Evolutionary conservation across 1,284 basidiomycete genomes (phyloP).

Genomic region (Schizophyllum amplum): DNA sequence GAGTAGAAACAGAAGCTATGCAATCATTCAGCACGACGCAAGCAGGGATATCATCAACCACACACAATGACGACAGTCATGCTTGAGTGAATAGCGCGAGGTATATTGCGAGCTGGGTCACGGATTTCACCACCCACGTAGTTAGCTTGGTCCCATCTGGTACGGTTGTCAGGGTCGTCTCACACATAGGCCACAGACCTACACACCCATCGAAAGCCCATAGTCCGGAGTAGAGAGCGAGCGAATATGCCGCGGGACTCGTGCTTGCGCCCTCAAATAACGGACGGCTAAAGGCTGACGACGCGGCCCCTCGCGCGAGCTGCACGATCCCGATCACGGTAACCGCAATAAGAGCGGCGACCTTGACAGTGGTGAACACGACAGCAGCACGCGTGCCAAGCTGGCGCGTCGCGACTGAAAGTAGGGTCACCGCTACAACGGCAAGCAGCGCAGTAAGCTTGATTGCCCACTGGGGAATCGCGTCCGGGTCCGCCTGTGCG

Average conservation of each 20-base stretch:
- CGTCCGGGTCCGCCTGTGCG: slow-evolving; percentile 61
- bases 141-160: slow-evolving; percentile 75
- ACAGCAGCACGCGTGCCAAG: slow-evolving; percentile 80
- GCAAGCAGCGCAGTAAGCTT: slow-evolving; percentile 80
- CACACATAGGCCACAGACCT: background rate
- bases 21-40: slow-evolving; percentile 2
- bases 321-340: slow-evolving; percentile 70
- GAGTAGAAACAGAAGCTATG: slow-evolving; percentile 64
- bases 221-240: slow-evolving; percentile 91
- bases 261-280: slow-evolving; percentile 71
- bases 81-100: slow-evolving; percentile 82
- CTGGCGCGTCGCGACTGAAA: slow-evolving; percentile 76
- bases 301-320: slow-evolving; percentile 58
- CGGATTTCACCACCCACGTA: slow-evolving; percentile 92
- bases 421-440: slow-evolving; percentile 60
- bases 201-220: slow-evolving; percentile 84
- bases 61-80: slow-evolving; percentile 72
- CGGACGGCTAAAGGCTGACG: slow-evolving; percentile 53
- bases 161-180: background rate
- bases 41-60: slow-evolving; percentile 3
- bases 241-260: slow-evolving; percentile 80
- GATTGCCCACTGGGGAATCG: slow-evolving; percentile 88
- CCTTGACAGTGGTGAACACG: slow-evolving; percentile 83
- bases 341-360: slow-evolving; percentile 38
- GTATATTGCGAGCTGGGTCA: slow-evolving; percentile 80